Evolutionary conservation across 2,329 filamentous ascomycete species (phyloP).

Genomic region (Alternaria sp.): DNA sequence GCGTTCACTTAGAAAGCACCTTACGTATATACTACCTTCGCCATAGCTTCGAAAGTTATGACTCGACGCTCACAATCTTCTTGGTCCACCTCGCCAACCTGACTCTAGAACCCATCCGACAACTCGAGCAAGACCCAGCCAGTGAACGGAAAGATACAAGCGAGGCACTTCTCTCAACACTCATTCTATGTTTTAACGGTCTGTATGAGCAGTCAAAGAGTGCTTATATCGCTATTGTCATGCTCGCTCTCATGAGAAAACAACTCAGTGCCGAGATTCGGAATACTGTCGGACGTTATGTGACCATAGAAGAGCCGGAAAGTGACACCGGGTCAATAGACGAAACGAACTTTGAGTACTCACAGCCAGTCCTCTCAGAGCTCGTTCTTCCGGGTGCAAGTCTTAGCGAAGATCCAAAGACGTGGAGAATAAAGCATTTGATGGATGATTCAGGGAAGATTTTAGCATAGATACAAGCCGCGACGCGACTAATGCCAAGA

Average conservation of each 20-base stretch:
- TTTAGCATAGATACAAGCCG: not conserved
- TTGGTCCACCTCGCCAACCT: constrained; percentile 19
- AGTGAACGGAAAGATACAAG: not conserved
- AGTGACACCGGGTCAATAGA: not conserved
- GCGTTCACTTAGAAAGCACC: constrained; percentile 10
- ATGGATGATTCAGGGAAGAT: not conserved
- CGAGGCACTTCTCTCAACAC: constrained; percentile 21
- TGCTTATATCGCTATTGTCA: constrained; percentile 8
- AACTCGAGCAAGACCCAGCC: constrained; percentile 4
- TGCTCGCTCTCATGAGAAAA: constrained; percentile 11
- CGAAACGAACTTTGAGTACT: not conserved
- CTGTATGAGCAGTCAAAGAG: constrained; percentile 18
- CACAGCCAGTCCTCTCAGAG: constrained; percentile 2
- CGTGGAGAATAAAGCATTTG: constrained; percentile 8
- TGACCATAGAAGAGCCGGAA: not conserved
- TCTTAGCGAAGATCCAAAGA: constrained; percentile 6
- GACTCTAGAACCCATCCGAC: constrained; percentile 8
- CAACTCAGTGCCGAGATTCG: constrained; percentile 7
- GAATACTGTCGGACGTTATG: constrained; percentile 2
- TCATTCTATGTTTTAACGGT: constrained; percentile 20
- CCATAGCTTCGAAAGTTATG: constrained; percentile 19
- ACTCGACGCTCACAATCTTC: constrained; percentile 11
- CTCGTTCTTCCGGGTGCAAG: constrained; percentile 8
- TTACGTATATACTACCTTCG: constrained; percentile 19
- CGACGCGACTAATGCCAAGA: not conserved